Evolutionary conservation across 2,329 filamentous ascomycete genomes (phyloP).

Genomic region (Zymoseptoria tritici): DNA sequence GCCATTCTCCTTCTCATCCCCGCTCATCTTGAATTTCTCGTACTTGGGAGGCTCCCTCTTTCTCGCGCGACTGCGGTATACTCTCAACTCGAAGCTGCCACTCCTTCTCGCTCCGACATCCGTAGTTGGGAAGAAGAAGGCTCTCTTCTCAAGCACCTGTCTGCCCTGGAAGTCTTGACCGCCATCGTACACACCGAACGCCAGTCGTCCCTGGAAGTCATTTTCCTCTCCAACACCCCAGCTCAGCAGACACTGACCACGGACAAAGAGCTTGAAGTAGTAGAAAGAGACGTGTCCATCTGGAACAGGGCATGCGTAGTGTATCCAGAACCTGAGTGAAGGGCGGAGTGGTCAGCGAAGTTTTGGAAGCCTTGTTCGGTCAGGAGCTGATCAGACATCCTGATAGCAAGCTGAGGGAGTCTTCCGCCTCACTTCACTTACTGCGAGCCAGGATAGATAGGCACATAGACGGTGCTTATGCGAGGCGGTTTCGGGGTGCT

Average conservation of each 20-base stretch:
- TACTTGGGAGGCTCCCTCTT: conserved; percentile 31
- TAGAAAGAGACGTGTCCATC: conserved; percentile 22
- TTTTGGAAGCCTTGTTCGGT: conserved; percentile 28
- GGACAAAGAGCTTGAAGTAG: conserved; percentile 42
- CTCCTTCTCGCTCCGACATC: conserved; percentile 11
- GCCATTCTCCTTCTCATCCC: conserved; percentile 1
- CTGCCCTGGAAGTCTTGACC: conserved; percentile 24
- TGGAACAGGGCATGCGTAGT: conserved; percentile 29
- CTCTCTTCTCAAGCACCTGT: conserved; percentile 34
- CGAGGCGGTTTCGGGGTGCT: background rate
- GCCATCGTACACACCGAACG: conserved; percentile 38
- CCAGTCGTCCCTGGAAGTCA: conserved; percentile 37
- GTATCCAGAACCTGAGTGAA: conserved; percentile 34
- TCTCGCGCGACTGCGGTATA: conserved; percentile 35
- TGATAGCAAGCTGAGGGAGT: conserved; percentile 2
- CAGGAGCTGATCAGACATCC: conserved; percentile 28
- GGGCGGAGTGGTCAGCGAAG: no score
- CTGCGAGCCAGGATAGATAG: conserved; percentile 13
- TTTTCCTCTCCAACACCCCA: conserved; percentile 40
- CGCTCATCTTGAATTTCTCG: conserved; percentile 5
- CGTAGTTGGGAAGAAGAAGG: conserved; percentile 32
- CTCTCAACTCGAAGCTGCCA: conserved; percentile 35
- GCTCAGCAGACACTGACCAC: conserved; percentile 33
- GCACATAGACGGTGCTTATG: conserved; percentile 13
- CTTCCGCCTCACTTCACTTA: background rate